Conservation (phyloP, 2,329 filamentous ascomycete genomes). For the Pseudogymnoascus sp. region DNA sequence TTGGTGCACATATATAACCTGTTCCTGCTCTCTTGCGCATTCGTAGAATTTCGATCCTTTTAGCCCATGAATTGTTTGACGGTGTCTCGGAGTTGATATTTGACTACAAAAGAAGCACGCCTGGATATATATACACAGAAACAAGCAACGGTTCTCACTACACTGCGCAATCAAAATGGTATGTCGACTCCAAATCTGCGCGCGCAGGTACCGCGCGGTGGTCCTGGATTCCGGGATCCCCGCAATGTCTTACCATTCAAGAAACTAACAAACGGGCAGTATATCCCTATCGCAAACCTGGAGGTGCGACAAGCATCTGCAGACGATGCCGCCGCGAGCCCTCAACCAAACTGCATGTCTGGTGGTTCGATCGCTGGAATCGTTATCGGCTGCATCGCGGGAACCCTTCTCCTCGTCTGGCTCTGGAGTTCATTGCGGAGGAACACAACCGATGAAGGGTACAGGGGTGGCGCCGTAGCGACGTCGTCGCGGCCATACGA, state of each 20-base stretch:
- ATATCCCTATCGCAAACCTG: conserved; percentile 8
- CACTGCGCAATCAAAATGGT: not conserved
- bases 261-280: not conserved
- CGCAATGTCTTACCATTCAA: not conserved
- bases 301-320: not conserved
- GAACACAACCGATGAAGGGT: not conserved
- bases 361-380: conserved; percentile 10
- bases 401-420: conserved; percentile 2
- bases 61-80: not conserved
- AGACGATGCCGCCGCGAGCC: not conserved
- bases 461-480: not conserved
- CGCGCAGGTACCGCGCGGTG: not conserved
- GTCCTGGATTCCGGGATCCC: not conserved
- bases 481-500: not conserved
- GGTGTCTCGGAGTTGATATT: not conserved
- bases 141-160: not conserved
- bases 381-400: conserved; percentile 11
- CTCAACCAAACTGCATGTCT: conserved; percentile 7
- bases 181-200: not conserved
- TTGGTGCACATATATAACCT: conserved; percentile 3
- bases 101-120: not conserved
- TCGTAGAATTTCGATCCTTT: not conserved
- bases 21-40: not conserved
- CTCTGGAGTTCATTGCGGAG: not conserved
- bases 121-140: not conserved